Evolutionary conservation across 2,329 filamentous ascomycete genomes (phyloP).

Genomic region (Diaporthe ilicicola): DNA sequence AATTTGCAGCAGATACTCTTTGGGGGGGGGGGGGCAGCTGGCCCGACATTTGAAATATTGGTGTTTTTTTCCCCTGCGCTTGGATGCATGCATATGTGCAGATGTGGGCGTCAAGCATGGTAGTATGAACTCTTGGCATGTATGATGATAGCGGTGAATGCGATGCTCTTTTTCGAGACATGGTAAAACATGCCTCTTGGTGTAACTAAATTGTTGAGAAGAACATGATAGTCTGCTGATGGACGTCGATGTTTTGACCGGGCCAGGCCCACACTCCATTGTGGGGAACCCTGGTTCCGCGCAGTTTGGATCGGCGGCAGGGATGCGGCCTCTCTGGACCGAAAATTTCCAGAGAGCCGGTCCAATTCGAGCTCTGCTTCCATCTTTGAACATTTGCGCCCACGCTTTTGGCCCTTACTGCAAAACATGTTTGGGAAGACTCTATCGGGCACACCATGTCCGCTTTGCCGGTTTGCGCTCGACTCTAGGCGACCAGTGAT

Average conservation of each 20-base stretch:
- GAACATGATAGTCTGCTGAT: background rate
- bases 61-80: background rate
- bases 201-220: background rate
- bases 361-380: background rate
- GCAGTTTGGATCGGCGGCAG: background rate
- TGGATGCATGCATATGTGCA: background rate
- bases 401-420: background rate
- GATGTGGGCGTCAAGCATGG: background rate
- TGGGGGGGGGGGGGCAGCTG: background rate
- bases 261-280: background rate
- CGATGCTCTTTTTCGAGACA: background rate
- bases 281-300: background rate
- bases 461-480: constrained; percentile 26
- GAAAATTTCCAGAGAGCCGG: constrained; percentile 23
- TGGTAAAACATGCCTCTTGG: background rate
- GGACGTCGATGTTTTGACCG: background rate
- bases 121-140: constrained; percentile 9
- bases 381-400: background rate
- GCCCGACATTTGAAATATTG: background rate
- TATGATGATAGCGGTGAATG: constrained; percentile 16
- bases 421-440: constrained; percentile 29
- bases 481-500: constrained; percentile 18
- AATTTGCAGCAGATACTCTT: background rate
- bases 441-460: constrained; percentile 29
- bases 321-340: background rate